Conservation (phyloP, 345 rosid species). For the Punica granatum region DNA sequence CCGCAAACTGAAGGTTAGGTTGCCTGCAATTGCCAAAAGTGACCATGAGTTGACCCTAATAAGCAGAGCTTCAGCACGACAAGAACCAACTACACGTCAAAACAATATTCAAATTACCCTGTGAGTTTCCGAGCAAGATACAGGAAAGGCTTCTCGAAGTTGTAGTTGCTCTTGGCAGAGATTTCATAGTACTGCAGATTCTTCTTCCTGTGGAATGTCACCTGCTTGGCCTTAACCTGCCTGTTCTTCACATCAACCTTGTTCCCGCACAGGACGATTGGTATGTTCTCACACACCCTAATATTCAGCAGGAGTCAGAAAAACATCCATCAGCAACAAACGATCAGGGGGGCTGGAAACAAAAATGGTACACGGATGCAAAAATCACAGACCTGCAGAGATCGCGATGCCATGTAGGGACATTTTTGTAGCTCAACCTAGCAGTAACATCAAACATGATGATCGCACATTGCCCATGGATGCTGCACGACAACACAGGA, state of each 20-base stretch:
- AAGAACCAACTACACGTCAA: neutral
- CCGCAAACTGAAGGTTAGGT: conserved; percentile 84
- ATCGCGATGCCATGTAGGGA: conserved; percentile 98
- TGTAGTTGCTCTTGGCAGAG: conserved; percentile 91
- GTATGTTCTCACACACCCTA: conserved; percentile 88
- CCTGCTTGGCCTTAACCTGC: conserved; percentile 92
- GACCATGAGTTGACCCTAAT: neutral
- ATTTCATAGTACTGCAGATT: conserved; percentile 87
- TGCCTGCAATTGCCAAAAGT: conserved; percentile 29
- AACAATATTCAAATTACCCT: conserved; percentile 56
- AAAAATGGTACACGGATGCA: neutral
- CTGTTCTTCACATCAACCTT: conserved; percentile 93
- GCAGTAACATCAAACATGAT: conserved; percentile 99
- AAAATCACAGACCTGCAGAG: conserved; percentile 56
- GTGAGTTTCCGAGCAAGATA: conserved; percentile 87
- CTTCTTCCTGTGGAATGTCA: conserved; percentile 91
- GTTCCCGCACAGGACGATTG: conserved; percentile 89
- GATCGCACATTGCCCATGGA: conserved; percentile 97
- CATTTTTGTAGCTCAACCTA: conserved; percentile 90
- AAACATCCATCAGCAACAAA: neutral
- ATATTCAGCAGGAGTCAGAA: neutral
- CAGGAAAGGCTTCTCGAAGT: conserved; percentile 87
- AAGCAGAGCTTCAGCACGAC: neutral
- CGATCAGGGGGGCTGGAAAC: neutral
- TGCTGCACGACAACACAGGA: conserved; percentile 36